Conservation (phyloP, 164 flowering plant species). For the Annona squamosa region DNA sequence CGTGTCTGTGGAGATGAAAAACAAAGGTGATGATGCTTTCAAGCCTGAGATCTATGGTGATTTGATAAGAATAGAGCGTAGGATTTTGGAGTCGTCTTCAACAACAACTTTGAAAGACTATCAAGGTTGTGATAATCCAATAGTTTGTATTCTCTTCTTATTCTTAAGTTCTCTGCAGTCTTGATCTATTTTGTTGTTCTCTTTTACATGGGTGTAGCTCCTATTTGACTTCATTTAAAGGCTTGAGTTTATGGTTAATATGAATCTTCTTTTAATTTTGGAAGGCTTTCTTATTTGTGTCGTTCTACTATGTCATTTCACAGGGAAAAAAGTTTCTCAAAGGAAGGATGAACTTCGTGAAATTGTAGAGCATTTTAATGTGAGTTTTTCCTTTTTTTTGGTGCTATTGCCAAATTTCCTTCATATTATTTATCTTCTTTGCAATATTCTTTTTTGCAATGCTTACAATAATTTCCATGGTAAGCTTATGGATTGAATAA, state of each 20-base stretch:
- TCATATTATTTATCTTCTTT: no score
- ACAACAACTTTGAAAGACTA: conserved; percentile 56
- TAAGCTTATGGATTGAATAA: no score
- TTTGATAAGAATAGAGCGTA: conserved; percentile 61
- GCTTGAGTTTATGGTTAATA: neutral
- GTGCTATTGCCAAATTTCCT: neutral
- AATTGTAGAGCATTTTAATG: conserved; percentile 83
- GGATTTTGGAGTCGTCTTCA: conserved; percentile 55
- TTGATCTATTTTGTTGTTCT: conserved; percentile 3
- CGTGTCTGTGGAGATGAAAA: conserved; percentile 69
- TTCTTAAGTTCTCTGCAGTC: neutral
- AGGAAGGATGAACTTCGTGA: conserved; percentile 69
- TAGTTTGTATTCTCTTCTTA: neutral
- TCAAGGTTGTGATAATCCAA: conserved; percentile 39
- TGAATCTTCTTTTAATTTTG: neutral
- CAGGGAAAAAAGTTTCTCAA: conserved; percentile 70
- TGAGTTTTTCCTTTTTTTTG: conserved; percentile 33
- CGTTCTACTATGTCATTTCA: neutral
- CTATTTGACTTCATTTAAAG: neutral
- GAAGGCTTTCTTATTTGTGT: no score
- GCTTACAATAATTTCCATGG: no score
- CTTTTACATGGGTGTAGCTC: neutral
- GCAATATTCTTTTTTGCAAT: no score
- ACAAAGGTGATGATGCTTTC: conserved; percentile 91
- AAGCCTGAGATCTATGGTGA: conserved; percentile 75